Percentiles rank a stretch among this genome's conserved stretches.
These are phyloP conservation scores for Nannizziopsis arthrosporioides DNA, from an alignment of 2,329 filamentous ascomycete genomes.

Conservation along the genomic window DNA sequence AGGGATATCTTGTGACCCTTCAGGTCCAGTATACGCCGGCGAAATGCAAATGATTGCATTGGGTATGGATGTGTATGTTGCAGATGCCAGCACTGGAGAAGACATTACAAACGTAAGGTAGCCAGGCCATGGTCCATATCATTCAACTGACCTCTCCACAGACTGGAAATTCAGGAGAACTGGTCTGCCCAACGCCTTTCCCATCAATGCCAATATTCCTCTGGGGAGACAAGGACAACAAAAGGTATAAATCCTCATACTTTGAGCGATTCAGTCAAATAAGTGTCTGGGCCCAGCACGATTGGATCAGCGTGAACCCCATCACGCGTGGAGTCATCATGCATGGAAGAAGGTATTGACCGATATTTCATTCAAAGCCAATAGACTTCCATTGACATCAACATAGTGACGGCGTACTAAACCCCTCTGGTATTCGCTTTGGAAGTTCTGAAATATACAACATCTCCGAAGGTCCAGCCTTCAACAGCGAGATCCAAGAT, in stretches of 20 bases:
- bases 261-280: conserved; percentile 34
- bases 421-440: conserved; percentile 39
- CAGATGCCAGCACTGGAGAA: conserved; percentile 29
- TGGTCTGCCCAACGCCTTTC: conserved; percentile 37
- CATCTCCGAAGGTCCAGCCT: conserved; percentile 34
- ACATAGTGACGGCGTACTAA: conserved; percentile 36
- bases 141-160: not conserved
- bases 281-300: conserved; percentile 34
- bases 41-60: conserved; percentile 38
- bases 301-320: conserved; percentile 36
- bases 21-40: conserved; percentile 34
- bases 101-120: conserved; percentile 21
- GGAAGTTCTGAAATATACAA: conserved; percentile 39
- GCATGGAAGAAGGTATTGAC: conserved; percentile 31
- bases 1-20: conserved; percentile 32
- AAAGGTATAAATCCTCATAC: conserved; percentile 36
- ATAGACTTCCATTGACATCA: not conserved
- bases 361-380: not conserved
- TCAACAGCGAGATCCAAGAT: conserved; percentile 28
- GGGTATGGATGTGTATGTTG: conserved; percentile 39
- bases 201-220: conserved; percentile 39
- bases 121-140: not conserved
- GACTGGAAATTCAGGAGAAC: conserved; percentile 33
- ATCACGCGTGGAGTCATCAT: conserved; percentile 33
- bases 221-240: conserved; percentile 33